Evolutionary conservation across 352 stramenopile genomes (phyloP), one percentile per base, ranked within the genome.

Genomic region (Globisporangium radiosum): DNA sequence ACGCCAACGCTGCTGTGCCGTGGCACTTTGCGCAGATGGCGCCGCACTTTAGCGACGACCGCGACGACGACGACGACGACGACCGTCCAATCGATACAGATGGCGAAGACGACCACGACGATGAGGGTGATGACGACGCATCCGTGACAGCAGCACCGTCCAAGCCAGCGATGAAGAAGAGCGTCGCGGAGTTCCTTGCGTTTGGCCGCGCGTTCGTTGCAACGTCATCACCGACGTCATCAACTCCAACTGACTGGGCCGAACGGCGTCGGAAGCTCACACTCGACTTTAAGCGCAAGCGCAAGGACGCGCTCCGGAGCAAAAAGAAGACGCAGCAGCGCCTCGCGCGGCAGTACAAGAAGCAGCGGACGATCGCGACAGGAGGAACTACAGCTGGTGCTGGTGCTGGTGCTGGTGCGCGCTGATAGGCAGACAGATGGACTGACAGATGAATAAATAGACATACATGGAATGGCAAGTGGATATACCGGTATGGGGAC

Each of bases 251-350:
- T 52, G 52, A 73, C 40, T 93, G 83, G 83, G 63, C 69, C 4
- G 76, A 88, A 56, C 70, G 72, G 10, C 68, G 81, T 45, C 88
- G 85, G 66, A 90, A 85, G 52, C 71, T 91, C 45, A 90, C 83
- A 58, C 59, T 88, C 17, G 83, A 93, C 63, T 93, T 85, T 63
- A 89, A 89, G 47, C 81, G 83, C 57, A 93, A 93, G 70, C 78
- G 81, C 15, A 79, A 81, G 39, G 78, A 90, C 52, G 75, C 83
- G 44, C 64, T 88, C 54, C 88, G 90, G 67, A 75, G 66, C 56
- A 87, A 86, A 59, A 93, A 93, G 65, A 79, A 84, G 50, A 68
- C 81, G 45, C 79, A 81, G 62, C 81, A 87, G 56, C 63, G 57
- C 14, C 63, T 64, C 36, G 59, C 53, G 19, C 61, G 70, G 56